These are phyloP conservation scores for Cryptococcus sp. DNA, from an alignment of 1,284 basidiomycete species.

Conservation along the genomic window DNA sequence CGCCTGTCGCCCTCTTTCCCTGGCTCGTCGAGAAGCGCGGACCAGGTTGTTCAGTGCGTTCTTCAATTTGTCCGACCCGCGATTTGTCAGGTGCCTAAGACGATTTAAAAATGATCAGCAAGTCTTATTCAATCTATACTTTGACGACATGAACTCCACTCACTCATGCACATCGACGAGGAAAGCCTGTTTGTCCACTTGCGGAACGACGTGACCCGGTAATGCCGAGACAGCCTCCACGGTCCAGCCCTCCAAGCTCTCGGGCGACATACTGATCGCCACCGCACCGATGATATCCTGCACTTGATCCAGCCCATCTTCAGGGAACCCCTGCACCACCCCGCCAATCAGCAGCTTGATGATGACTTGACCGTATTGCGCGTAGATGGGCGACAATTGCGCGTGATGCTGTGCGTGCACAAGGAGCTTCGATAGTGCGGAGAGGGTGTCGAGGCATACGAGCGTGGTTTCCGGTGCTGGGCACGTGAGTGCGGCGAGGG, in stretches of 20 bases:
- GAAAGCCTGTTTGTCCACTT: slow-evolving; percentile 73
- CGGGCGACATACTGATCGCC: slow-evolving; percentile 63
- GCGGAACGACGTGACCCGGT: slow-evolving; percentile 65
- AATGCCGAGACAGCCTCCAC: slow-evolving; percentile 71
- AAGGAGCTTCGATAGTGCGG: slow-evolving; percentile 67
- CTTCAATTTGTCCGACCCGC: slow-evolving; percentile 31
- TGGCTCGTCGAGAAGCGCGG: slow-evolving; percentile 42
- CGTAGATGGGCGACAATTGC: slow-evolving; percentile 69
- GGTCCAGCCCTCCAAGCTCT: slow-evolving; percentile 71
- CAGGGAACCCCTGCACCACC: slow-evolving; percentile 81
- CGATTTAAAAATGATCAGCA: not conserved
- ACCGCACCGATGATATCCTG: slow-evolving; percentile 76
- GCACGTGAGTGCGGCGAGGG: slow-evolving; percentile 74
- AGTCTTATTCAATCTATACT: too few species aligned
- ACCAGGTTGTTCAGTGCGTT: slow-evolving; percentile 38
- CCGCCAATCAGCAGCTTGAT: slow-evolving; percentile 73
- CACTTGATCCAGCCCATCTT: slow-evolving; percentile 74
- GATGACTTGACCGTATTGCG: slow-evolving; percentile 73
- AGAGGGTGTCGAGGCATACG: slow-evolving; percentile 77
- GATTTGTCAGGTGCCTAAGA: slow-evolving; percentile 22
- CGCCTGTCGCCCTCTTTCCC: slow-evolving; percentile 40
- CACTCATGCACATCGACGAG: slow-evolving; percentile 71
- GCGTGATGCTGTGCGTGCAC: slow-evolving; percentile 53
- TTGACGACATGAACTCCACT: slow-evolving; percentile 43
- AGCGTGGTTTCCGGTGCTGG: slow-evolving; percentile 79